Percentiles rank a stretch among this genome's conserved stretches.
Conservation (phyloP, 371 early-diverging fungal genomes). For the Mucor plumbeus region DNA sequence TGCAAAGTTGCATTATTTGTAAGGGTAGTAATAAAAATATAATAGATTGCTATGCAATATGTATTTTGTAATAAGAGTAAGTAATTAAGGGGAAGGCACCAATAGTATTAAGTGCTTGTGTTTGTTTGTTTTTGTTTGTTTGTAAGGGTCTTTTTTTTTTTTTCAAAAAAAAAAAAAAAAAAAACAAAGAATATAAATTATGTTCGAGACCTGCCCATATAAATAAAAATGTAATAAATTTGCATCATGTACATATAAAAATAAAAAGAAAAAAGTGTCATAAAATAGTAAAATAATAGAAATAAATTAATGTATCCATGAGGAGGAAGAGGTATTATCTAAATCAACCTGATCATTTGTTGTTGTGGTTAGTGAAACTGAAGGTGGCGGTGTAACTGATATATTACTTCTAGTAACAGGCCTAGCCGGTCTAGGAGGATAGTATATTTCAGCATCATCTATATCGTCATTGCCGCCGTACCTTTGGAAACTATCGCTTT, state of each 20-base stretch:
- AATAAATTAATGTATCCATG: not conserved
- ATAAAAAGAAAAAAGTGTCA: not conserved
- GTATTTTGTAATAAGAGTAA: too few species aligned
- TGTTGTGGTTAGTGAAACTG: not conserved
- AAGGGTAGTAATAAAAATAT: too few species aligned
- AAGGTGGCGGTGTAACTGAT: conserved; percentile 2
- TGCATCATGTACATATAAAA: not conserved
- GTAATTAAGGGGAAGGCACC: not conserved
- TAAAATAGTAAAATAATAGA: not conserved
- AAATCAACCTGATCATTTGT: not conserved
- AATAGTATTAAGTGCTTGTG: not conserved
- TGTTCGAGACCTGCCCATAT: conserved; percentile 6
- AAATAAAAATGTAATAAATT: not conserved
- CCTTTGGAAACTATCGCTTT: conserved; percentile 7
- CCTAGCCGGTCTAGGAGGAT: conserved; percentile 20
- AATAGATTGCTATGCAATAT: too few species aligned
- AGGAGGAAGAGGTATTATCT: not conserved
- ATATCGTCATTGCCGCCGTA: not conserved
- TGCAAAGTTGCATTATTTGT: too few species aligned
- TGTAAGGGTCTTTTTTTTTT: not conserved
- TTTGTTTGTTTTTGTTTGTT: conserved; percentile 1
- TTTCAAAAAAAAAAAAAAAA: not conserved
- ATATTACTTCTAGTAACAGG: conserved; percentile 14
- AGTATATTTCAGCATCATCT: conserved; percentile 13
- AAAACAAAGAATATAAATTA: not conserved